These are phyloP conservation scores for Aspergillus pseudoterreus DNA, from an alignment of 2,329 filamentous ascomycete genomes.

Conservation along the genomic window DNA sequence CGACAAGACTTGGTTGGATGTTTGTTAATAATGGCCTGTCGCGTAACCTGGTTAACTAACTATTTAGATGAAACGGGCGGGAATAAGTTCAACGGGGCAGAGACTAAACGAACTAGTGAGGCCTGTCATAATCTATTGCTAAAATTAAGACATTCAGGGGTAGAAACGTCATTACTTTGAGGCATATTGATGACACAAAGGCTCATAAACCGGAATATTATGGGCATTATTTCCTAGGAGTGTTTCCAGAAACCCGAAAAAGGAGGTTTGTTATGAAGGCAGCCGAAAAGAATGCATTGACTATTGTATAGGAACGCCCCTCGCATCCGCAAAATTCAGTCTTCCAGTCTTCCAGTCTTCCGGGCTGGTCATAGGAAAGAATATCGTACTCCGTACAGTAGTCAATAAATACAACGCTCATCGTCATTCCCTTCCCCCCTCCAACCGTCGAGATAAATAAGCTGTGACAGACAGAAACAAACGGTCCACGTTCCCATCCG, in stretches of 20 bases:
- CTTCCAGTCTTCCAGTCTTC: too few species aligned
- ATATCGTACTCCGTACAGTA: too few species aligned
- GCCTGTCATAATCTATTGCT: conserved; percentile 13
- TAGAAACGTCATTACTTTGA: not conserved
- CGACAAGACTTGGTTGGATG: not conserved
- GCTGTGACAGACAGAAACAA: conserved; percentile 7
- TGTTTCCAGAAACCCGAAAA: not conserved
- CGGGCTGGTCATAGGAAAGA: too few species aligned
- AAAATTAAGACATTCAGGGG: conserved; percentile 13
- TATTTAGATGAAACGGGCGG: conserved; percentile 4
- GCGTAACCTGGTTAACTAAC: not conserved
- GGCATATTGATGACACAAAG: too few species aligned
- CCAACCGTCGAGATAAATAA: not conserved
- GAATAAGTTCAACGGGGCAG: not conserved
- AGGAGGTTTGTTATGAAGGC: too few species aligned
- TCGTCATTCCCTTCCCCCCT: not conserved
- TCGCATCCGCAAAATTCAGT: not conserved
- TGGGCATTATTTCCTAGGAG: not conserved
- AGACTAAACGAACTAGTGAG: conserved; percentile 12
- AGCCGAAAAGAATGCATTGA: too few species aligned
- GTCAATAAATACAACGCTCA: not conserved
- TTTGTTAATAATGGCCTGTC: not conserved
- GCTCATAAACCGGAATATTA: too few species aligned
- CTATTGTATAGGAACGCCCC: not conserved
- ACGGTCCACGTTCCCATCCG: conserved; percentile 12